These are phyloP conservation scores for Aquilaria malaccensis DNA, from an alignment of 345 rosid genomes.

Conservation along the genomic window DNA sequence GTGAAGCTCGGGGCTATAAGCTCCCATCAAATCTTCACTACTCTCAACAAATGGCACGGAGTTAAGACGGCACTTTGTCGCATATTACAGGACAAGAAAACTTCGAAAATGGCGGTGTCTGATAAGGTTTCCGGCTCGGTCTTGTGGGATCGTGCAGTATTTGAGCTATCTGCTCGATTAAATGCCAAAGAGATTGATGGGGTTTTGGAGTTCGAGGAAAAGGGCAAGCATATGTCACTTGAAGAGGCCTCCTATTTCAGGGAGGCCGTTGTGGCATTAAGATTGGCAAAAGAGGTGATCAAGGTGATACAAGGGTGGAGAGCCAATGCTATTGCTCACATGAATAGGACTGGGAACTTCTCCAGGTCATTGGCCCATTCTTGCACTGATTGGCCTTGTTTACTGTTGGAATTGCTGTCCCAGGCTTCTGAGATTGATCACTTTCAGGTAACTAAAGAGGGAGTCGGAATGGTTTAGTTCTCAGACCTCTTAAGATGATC, in stretches of 20 bases:
- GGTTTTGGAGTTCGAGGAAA: conserved; percentile 43
- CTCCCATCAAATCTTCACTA: conserved; percentile 67
- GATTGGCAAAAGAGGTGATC: conserved; percentile 80
- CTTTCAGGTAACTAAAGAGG: conserved; percentile 55
- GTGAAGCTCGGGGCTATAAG: conserved; percentile 64
- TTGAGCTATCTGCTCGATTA: conserved; percentile 56
- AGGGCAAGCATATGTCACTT: conserved; percentile 44
- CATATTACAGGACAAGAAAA: conserved; percentile 23
- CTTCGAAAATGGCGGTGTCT: conserved; percentile 29
- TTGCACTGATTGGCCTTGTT: conserved; percentile 84
- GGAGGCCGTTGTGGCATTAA: conserved; percentile 64
- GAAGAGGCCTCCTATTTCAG: conserved; percentile 80
- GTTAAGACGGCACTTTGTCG: conserved; percentile 53
- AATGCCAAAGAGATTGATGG: conserved; percentile 71
- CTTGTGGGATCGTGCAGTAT: conserved; percentile 76
- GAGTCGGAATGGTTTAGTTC: not conserved
- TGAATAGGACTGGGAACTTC: conserved; percentile 65
- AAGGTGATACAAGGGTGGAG: conserved; percentile 65
- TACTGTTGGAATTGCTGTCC: conserved; percentile 87
- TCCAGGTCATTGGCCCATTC: conserved; percentile 84
- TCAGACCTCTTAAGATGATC: not conserved
- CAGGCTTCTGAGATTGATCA: conserved; percentile 83
- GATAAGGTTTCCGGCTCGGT: conserved; percentile 47
- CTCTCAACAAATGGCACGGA: conserved; percentile 85
- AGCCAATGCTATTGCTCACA: conserved; percentile 70